Conservation (phyloP, 1,139 yeast genomes). For the Candida pseudocylindracea region DNA sequence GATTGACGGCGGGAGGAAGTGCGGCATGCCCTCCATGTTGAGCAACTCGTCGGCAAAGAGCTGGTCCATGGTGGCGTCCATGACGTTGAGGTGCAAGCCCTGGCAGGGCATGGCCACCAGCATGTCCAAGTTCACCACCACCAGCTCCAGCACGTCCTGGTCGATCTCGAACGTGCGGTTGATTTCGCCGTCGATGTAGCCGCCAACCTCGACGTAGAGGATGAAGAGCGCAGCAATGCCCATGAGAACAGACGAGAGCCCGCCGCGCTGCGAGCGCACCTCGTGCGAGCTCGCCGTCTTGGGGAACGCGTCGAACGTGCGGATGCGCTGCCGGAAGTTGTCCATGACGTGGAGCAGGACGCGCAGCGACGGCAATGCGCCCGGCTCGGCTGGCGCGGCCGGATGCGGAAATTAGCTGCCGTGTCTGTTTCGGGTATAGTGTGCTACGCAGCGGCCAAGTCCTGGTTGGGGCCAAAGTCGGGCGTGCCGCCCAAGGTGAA, state of each 20-base stretch:
- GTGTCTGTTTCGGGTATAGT: too few relatives aligned
- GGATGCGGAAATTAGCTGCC: too few relatives aligned
- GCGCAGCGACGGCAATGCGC: too few relatives aligned
- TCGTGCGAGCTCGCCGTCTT: slow-evolving; percentile 64
- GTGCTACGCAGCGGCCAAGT: too few relatives aligned
- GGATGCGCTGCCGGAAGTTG: slow-evolving; percentile 16
- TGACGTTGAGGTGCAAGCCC: slow-evolving; percentile 48
- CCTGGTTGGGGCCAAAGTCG: too few relatives aligned
- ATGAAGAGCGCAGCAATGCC: slow-evolving; percentile 38
- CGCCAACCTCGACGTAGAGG: slow-evolving; percentile 75
- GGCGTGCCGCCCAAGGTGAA: slow-evolving; percentile 20
- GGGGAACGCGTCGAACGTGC: slow-evolving; percentile 73
- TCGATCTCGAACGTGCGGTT: slow-evolving; percentile 65
- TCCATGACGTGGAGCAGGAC: slow-evolving; percentile 14
- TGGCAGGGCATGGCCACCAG: slow-evolving; percentile 75
- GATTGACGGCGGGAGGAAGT: slow-evolving; percentile 24
- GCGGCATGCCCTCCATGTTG: slow-evolving; percentile 32
- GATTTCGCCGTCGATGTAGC: slow-evolving; percentile 62
- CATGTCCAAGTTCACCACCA: slow-evolving; percentile 59
- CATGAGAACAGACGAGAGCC: slow-evolving; percentile 48
- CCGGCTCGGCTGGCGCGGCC: too few relatives aligned
- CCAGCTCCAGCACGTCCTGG: slow-evolving; percentile 30
- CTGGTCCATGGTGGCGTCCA: slow-evolving; percentile 59
- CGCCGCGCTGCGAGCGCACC: slow-evolving; percentile 57
- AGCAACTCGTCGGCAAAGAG: slow-evolving; percentile 58